Percentiles rank a stretch among this genome's conserved stretches.
Evolutionary conservation across 2,329 filamentous ascomycete genomes (phyloP).

Genomic region (Fusarium anguioides): DNA sequence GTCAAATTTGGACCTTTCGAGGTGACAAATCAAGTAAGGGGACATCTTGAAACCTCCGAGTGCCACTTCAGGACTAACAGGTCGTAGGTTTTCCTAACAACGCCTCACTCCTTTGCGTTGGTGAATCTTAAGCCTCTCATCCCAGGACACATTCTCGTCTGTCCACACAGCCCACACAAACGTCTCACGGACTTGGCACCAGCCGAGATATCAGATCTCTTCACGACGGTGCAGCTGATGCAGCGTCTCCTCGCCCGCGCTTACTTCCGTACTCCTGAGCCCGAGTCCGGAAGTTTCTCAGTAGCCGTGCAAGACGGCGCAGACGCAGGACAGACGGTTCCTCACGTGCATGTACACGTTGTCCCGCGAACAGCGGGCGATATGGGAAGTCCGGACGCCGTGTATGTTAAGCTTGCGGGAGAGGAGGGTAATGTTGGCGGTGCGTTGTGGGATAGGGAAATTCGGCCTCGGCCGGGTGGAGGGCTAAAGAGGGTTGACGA

Average conservation of each 20-base stretch:
- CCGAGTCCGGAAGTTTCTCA: constrained; percentile 80
- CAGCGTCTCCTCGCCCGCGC: constrained; percentile 76
- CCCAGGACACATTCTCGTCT: constrained; percentile 92
- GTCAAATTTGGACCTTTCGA: constrained; percentile 81
- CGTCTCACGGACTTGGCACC: constrained; percentile 80
- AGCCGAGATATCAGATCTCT: constrained; percentile 82
- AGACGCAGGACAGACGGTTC: constrained; percentile 91
- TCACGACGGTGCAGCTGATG: constrained; percentile 85
- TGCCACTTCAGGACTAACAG: constrained; percentile 10
- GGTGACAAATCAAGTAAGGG: constrained; percentile 76
- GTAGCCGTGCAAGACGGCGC: constrained; percentile 94
- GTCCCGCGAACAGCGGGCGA: constrained; percentile 77
- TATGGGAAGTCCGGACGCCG: constrained; percentile 67
- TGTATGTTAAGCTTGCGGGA: constrained; percentile 85
- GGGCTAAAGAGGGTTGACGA: constrained; percentile 78
- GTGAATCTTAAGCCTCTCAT: constrained; percentile 96
- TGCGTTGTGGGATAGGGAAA: constrained; percentile 68
- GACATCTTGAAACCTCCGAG: not conserved
- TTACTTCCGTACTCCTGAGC: constrained; percentile 65
- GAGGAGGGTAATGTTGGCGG: constrained; percentile 86
- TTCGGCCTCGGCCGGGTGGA: constrained; percentile 62
- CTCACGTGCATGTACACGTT: constrained; percentile 93
- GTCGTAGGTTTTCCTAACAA: constrained; percentile 84
- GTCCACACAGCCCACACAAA: constrained; percentile 74
- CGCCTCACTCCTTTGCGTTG: constrained; percentile 82